Base-by-base conservation (phyloP, 139 green algal species). In the Chlorella sp. region DNA sequence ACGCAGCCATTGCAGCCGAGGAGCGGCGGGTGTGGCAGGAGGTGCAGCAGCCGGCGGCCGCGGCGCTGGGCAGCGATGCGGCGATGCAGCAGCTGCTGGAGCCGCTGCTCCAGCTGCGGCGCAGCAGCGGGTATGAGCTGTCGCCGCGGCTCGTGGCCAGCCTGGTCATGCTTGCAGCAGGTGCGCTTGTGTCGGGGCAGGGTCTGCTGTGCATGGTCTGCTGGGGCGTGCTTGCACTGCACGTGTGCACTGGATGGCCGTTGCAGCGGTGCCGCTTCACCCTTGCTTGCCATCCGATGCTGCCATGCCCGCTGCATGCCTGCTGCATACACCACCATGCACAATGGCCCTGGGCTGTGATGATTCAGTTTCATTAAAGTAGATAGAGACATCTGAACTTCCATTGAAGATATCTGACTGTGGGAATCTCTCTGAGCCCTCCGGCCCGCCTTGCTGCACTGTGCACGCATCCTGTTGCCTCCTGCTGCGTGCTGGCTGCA, bases 341-440 rank as follows among this genome's bases (percentile, higher is more conserved):
- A 54, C 40, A 20, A 28, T 44, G 40, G 22, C 46, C 3, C 9
- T 14, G 73, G 82, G 73, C 73, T 28, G 22, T 82, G 82, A 86
- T 77, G 82, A 86, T 58, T 51, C 43, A 65, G 67, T 68, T 13
- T 28, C 64, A 58, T 26, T 20, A n/a, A n/a, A 82, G 82, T 86
- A 86, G 82, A 86, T 86, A 86, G 82, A 86, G 82, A 86, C 82
- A 82, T n/a, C 82, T 76, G 82, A 86, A 20, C 38, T 68, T 30
- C 24, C 82, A 28, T 64, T 86, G 82, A 86, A 36, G 82, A 82
- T 34, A 81, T 26, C 76, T 22, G 56, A 82, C 82, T 76, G 82
- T 86, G 82, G 82, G 82, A 86, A 86, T 86, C 82, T 86, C 82
- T 86, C 82, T 86, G 82, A 86, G 82, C 82, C 82, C 73, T 75